Conservation (phyloP, 495 filamentous ascomycete species). For the Penicillium lividum region DNA sequence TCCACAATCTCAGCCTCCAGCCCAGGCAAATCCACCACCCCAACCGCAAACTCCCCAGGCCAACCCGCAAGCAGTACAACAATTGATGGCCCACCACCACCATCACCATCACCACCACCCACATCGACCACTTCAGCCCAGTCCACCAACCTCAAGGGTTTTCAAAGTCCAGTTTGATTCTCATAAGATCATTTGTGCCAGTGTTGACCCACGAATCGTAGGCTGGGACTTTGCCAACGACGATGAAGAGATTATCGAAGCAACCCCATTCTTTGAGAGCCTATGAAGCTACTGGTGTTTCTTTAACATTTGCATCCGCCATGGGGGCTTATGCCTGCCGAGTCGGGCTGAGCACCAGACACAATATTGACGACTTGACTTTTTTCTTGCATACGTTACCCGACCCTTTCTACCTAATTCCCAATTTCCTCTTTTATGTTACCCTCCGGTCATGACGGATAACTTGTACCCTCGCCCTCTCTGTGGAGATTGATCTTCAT, state of each 20-base stretch:
- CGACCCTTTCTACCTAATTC: too few relatives aligned
- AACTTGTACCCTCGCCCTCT: too few relatives aligned
- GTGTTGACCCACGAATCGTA: slow-evolving; percentile 85
- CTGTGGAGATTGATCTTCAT: too few relatives aligned
- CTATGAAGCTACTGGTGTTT: slow-evolving; percentile 23
- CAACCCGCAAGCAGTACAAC: slow-evolving; percentile 8
- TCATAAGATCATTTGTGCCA: slow-evolving; percentile 90
- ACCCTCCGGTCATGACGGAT: too few relatives aligned
- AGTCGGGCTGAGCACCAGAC: neutral
- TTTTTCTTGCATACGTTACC: neutral
- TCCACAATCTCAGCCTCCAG: slow-evolving; percentile 3
- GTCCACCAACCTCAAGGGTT: slow-evolving; percentile 60
- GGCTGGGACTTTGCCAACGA: slow-evolving; percentile 97
- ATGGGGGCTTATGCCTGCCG: neutral
- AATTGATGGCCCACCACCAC: slow-evolving; percentile 20
- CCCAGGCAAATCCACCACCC: neutral
- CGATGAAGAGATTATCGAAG: slow-evolving; percentile 81
- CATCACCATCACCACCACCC: slow-evolving; percentile 23
- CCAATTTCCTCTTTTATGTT: too few relatives aligned
- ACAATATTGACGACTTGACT: neutral
- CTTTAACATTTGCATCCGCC: neutral
- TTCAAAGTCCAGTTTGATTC: slow-evolving; percentile 98
- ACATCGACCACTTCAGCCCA: slow-evolving; percentile 4
- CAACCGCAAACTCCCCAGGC: neutral
- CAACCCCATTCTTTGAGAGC: slow-evolving; percentile 69